Evolutionary conservation across 1,139 yeast species (phyloP).

Genomic region (Saccharomyces pastorianus): DNA sequence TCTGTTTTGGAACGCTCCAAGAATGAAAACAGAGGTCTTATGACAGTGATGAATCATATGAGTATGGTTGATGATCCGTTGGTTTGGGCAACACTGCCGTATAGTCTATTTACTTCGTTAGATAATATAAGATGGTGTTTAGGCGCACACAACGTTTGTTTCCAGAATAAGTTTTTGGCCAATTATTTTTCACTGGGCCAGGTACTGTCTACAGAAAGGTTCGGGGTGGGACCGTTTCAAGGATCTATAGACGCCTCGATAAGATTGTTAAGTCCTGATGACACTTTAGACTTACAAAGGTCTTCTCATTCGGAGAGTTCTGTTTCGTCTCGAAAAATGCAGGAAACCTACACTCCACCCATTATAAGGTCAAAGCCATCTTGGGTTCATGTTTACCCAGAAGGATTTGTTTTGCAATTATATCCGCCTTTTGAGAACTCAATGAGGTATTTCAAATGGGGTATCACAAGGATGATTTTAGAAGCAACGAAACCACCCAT

Average conservation of each 20-base stretch:
- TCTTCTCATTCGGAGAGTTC: background rate
- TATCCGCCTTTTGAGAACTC: constrained; percentile 72
- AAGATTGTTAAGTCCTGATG: constrained; percentile 47
- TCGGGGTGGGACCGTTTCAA: constrained; percentile 91
- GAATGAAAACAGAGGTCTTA: constrained; percentile 58
- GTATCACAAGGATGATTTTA: constrained; percentile 70
- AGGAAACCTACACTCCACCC: constrained; percentile 33
- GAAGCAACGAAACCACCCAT: constrained; percentile 82
- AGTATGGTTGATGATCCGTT: constrained; percentile 91
- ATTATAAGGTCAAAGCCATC: constrained; percentile 56
- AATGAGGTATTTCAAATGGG: constrained; percentile 95
- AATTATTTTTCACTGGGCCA: constrained; percentile 82
- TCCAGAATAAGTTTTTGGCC: constrained; percentile 45
- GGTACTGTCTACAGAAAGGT: constrained; percentile 73
- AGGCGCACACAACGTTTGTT: constrained; percentile 89
- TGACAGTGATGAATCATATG: constrained; percentile 95
- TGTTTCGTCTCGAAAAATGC: constrained; percentile 8
- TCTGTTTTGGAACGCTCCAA: constrained; percentile 55
- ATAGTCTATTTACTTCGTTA: constrained; percentile 53
- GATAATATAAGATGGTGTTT: constrained; percentile 84
- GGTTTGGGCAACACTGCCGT: constrained; percentile 79
- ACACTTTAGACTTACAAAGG: constrained; percentile 4
- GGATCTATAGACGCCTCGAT: constrained; percentile 87
- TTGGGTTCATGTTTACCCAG: constrained; percentile 96
- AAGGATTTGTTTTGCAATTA: constrained; percentile 84